phyloP scores from a whole-genome alignment of 169 alveolate genomes.

The Pseudocohnilembus persalinus region DNA sequence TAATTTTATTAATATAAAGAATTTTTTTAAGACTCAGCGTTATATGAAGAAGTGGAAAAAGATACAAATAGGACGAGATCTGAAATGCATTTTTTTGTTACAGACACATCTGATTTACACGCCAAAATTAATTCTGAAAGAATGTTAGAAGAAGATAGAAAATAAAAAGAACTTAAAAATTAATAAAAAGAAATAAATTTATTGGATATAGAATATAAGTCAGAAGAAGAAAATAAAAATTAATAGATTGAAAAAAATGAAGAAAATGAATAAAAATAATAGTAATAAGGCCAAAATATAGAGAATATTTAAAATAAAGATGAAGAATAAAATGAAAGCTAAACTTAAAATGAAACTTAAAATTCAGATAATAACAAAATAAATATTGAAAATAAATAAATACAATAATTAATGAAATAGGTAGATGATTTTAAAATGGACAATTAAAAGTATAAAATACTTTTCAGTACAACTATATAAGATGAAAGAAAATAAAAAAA shows the following conservation, averaged over 20 bases:
- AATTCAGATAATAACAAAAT: background rate
- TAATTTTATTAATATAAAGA: background rate
- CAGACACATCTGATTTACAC: constrained; percentile 52
- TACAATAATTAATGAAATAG: too few relatives aligned
- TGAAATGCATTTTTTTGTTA: constrained; percentile 73
- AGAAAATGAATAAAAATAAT: background rate
- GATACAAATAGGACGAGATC: constrained; percentile 84
- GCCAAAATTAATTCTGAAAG: constrained; percentile 22
- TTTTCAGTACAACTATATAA: constrained; percentile 16
- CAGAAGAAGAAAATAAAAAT: background rate
- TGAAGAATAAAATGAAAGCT: background rate
- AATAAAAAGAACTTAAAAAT: background rate
- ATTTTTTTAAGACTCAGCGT: constrained; percentile 46
- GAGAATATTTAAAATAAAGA: background rate
- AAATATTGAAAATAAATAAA: too few relatives aligned
- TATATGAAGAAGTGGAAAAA: constrained; percentile 84
- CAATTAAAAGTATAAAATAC: background rate
- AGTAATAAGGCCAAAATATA: background rate
- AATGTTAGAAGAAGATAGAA: background rate
- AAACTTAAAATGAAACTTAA: background rate
- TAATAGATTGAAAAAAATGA: too few relatives aligned
- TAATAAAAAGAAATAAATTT: background rate
- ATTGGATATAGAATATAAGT: background rate
- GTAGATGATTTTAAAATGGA: too few relatives aligned
- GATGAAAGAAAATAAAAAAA: constrained; percentile 25